These are phyloP conservation scores for Larix kaempferi DNA, from an alignment of 75 land plant species.

Conservation along the genomic window DNA sequence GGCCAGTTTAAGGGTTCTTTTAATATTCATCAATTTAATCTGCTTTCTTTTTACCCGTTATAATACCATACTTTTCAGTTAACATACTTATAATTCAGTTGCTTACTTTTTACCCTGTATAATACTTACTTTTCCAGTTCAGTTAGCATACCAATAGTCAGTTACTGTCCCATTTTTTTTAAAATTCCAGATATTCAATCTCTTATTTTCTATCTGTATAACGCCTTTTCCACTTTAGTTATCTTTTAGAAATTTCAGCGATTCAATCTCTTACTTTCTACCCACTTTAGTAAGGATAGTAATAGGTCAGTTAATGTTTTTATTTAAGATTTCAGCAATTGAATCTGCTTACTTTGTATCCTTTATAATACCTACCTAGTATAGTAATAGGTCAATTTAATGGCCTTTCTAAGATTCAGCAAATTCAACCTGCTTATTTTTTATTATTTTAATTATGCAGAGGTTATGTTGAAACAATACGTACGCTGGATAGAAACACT, in stretches of 20 bases:
- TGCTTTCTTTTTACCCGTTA: no score
- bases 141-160: no score
- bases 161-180: background rate
- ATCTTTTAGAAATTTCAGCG: background rate
- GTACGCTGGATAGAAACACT: background rate
- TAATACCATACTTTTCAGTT: no score
- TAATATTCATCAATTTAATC: no score
- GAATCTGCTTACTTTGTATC: no score
- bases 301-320: background rate
- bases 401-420: no score
- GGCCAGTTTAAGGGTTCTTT: no score
- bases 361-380: no score
- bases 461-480: slow-evolving; percentile 3
- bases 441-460: background rate
- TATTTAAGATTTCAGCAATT: background rate
- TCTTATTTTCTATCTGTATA: background rate
- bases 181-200: background rate
- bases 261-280: background rate
- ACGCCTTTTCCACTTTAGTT: background rate
- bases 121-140: no score
- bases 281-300: background rate
- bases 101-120: no score
- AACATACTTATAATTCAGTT: no score
- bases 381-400: no score
- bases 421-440: background rate